Base-by-base conservation (phyloP, 192 early-diverging fungal species). In the Hyaloraphidium curvatum region DNA sequence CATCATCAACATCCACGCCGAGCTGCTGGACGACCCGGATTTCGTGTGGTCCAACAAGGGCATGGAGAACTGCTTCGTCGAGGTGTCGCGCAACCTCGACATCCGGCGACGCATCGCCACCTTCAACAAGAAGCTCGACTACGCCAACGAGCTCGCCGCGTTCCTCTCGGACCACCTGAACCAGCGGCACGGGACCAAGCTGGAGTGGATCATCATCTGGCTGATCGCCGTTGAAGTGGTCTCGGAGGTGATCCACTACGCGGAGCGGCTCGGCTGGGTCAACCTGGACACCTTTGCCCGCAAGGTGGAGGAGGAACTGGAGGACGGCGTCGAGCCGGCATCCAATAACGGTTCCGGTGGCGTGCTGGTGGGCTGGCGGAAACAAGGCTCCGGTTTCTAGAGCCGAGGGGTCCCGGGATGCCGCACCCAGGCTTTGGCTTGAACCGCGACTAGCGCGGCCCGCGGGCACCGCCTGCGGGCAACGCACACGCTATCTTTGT, bases 101-200 rank as follows among this genome's bases (percentile, higher is more conserved):
- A 65, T 79, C 9, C 55, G 62, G n/a, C 57, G 72, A 0, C 59
- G 77, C 19, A 79, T 77, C 30, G 59, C 58, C 28, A 55, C 77
- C 22, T 72, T 74, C 40, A 79, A 79, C 62, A 72, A 75, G 56
- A 79, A 79, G 58, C 63, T 79, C n/a, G 77, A 79, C 51, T 79
- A 79, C 54, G 77, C 77, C 23, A 77, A 77, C 60, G 77, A 79
- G 55, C 53, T 79, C 7, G 66, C 72, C 1, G 66, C 71, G 29
- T 64, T 76, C 7, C 50, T 79, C 16, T 31, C 65, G 40, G 74
- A 68, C 25, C 69, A 77, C 40, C 53, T 77, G 51, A 65, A 69
- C 50, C 71, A 77, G 50, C 58, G 72, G 54, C 77, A 79, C 54
- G 56, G 55, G 28, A 53, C 57, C 26, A 64, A 62, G 19, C 54